Conservation (phyloP, 2,329 filamentous ascomycete species). For the Pyrenophora graminea region DNA sequence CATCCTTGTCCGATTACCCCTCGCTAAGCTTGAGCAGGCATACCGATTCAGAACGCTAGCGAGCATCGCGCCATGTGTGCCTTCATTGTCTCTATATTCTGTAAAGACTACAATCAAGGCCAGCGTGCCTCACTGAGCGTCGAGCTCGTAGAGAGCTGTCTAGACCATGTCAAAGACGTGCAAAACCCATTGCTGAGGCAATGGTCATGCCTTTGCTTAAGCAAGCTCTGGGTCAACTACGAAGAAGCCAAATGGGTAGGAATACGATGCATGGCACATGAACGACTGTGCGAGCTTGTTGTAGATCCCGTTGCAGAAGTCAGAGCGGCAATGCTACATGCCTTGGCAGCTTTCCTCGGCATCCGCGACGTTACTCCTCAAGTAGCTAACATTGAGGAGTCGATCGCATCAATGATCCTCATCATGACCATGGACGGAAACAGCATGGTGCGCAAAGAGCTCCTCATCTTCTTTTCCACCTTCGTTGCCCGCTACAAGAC, state of each 20-base stretch:
- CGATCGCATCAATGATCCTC: conserved; percentile 83
- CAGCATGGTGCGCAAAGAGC: conserved; percentile 89
- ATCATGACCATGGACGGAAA: conserved; percentile 94
- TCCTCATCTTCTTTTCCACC: conserved; percentile 89
- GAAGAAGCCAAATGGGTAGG: conserved; percentile 94
- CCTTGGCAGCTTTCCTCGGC: conserved; percentile 89
- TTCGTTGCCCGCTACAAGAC: conserved; percentile 89
- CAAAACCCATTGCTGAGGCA: conserved; percentile 89
- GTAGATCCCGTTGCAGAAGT: conserved; percentile 91
- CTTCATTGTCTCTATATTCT: conserved; percentile 96
- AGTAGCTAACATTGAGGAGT: conserved; percentile 87
- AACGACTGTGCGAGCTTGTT: conserved; percentile 77
- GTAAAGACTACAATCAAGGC: conserved; percentile 89
- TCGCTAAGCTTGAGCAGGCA: conserved; percentile 48
- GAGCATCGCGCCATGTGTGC: conserved; percentile 99
- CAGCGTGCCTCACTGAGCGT: conserved; percentile 89
- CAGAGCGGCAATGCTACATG: conserved; percentile 88
- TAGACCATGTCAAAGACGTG: conserved; percentile 80
- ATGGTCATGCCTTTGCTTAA: conserved; percentile 94
- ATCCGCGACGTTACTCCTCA: conserved; percentile 92
- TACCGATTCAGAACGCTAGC: conserved; percentile 84
- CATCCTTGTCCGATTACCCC: not conserved
- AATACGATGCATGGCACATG: conserved; percentile 84
- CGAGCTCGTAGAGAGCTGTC: conserved; percentile 86
- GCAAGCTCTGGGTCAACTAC: conserved; percentile 89